phyloP scores from a whole-genome alignment of 2,329 filamentous ascomycete genomes.

The Epichloe scottii region DNA sequence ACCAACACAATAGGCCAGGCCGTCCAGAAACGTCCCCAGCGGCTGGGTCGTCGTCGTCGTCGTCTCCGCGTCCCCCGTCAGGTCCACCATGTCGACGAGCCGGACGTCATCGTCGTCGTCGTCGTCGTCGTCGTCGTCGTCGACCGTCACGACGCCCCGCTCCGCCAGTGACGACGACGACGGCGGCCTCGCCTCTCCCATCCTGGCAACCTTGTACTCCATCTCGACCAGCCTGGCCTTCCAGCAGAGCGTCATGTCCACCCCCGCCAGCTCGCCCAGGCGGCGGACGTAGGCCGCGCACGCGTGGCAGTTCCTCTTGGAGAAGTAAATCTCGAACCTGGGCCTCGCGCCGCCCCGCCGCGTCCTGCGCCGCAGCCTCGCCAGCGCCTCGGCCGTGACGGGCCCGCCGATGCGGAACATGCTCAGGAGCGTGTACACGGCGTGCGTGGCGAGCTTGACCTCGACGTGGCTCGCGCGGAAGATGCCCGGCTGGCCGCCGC shows the following conservation, averaged over 20 bases:
- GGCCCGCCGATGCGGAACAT: constrained; percentile 13
- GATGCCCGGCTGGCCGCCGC: constrained; percentile 9
- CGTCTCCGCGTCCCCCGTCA: background rate
- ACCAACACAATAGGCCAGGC: constrained; percentile 22
- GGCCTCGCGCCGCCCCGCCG: constrained; percentile 18
- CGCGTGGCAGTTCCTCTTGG: constrained; percentile 18
- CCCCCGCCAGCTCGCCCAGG: constrained; percentile 16
- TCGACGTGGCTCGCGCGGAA: constrained; percentile 26
- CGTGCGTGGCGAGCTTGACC: constrained; percentile 26
- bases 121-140: constrained; percentile 2
- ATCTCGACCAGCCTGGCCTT: constrained; percentile 15
- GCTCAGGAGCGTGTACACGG: constrained; percentile 16
- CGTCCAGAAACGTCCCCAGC: constrained; percentile 12
- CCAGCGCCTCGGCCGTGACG: constrained; percentile 12
- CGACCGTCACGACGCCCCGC: background rate
- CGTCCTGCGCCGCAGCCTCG: constrained; percentile 10
- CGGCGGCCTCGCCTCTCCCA: background rate
- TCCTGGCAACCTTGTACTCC: constrained; percentile 11
- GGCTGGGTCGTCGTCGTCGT: background rate
- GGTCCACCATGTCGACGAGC: constrained; percentile 1
- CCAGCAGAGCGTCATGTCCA: constrained; percentile 16
- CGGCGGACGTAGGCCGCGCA: constrained; percentile 16
- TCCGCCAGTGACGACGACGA: background rate
- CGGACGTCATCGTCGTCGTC: background rate
- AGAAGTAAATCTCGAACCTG: constrained; percentile 23